Evolutionary conservation across 202 grass and related monocot genomes (phyloP).

Genomic region (Schoenoplectus tabernaemontani): DNA sequence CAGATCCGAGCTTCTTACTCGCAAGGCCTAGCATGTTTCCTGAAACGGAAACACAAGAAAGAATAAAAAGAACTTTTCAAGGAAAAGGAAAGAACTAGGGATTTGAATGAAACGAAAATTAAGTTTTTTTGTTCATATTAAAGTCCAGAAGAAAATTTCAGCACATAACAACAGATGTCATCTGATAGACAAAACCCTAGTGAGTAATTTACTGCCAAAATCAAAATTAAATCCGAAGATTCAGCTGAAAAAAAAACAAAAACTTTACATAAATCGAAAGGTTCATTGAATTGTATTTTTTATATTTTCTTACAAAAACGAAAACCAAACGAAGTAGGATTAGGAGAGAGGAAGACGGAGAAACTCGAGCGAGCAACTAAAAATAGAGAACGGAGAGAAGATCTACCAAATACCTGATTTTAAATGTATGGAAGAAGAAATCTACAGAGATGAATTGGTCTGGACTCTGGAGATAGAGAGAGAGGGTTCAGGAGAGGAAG

Average conservation of each 20-base stretch:
- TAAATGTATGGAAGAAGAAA: neutral
- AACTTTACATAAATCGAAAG: neutral
- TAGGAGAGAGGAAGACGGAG: neutral
- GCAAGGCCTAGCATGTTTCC: slow-evolving; percentile 57
- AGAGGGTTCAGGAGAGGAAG: neutral
- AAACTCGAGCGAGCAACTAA: neutral
- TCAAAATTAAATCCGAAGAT: neutral
- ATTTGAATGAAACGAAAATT: neutral
- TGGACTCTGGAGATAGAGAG: neutral
- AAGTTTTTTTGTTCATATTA: neutral
- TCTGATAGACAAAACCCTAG: neutral
- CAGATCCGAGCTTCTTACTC: slow-evolving; percentile 59
- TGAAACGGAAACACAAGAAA: neutral
- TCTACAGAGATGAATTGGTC: neutral
- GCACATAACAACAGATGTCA: neutral
- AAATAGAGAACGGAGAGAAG: neutral
- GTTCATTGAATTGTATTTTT: too few species aligned
- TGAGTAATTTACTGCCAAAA: neutral
- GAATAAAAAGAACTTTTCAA: neutral
- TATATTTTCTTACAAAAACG: neutral
- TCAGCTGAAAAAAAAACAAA: neutral
- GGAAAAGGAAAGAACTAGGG: neutral
- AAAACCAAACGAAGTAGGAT: neutral
- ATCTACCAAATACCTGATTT: slow-evolving; percentile 8
- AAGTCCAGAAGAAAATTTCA: neutral